These are phyloP conservation scores for Ceriops decandra DNA, from an alignment of 345 rosid genomes.

Conservation along the genomic window DNA sequence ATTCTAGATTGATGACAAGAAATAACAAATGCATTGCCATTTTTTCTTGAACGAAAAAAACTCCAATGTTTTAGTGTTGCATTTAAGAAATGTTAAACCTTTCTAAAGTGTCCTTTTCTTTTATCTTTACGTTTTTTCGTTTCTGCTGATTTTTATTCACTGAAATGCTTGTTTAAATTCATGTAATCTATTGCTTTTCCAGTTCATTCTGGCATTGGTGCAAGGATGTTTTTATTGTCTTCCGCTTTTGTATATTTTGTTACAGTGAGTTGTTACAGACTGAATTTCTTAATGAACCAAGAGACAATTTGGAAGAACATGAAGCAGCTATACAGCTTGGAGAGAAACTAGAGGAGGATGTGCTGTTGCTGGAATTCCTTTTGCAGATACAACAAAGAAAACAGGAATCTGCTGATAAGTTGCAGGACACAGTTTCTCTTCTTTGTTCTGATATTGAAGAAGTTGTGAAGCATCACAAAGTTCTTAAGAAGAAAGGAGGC, in stretches of 20 bases:
- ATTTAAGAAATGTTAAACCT: background rate
- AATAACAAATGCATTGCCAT: too few relatives aligned
- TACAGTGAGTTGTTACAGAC: constrained; percentile 79
- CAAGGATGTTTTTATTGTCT: background rate
- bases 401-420: constrained; percentile 65
- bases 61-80: background rate
- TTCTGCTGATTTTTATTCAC: background rate
- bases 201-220: background rate
- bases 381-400: constrained; percentile 62
- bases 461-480: constrained; percentile 55
- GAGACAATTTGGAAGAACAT: constrained; percentile 69
- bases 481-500: constrained; percentile 51
- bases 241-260: constrained; percentile 1
- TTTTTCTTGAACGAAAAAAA: too few relatives aligned
- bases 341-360: constrained; percentile 81
- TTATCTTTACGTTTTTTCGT: background rate
- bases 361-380: constrained; percentile 84
- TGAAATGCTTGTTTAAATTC: background rate
- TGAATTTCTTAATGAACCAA: constrained; percentile 77
- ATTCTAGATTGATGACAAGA: background rate
- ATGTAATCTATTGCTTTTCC: background rate
- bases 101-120: background rate
- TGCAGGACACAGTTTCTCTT: constrained; percentile 63
- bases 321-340: constrained; percentile 77
- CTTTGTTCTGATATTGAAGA: constrained; percentile 79